A percentile compares a stretch with the other conserved stretches of the same genome.
These are phyloP conservation scores for Nepenthes gracilis DNA, from an alignment of 148 eudicot genomes.

Conservation along the genomic window DNA sequence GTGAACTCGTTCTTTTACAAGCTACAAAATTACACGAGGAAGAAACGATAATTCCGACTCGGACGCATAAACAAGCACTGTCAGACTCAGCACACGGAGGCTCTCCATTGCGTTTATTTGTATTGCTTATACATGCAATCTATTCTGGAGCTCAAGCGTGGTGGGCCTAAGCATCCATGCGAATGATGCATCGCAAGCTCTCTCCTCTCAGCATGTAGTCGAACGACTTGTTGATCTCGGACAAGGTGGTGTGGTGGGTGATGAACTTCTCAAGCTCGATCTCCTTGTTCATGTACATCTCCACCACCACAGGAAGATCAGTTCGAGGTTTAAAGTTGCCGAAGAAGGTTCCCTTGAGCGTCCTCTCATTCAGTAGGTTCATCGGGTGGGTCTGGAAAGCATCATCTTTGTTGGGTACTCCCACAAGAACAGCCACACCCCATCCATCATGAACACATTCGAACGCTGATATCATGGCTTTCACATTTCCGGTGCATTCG, in stretches of 20 bases:
- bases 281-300: constrained; percentile 63
- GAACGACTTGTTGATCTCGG: constrained; percentile 56
- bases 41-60: too few species aligned
- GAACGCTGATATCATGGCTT: constrained; percentile 64
- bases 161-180: constrained; percentile 25
- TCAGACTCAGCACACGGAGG: too few species aligned
- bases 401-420: constrained; percentile 46
- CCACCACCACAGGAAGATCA: constrained; percentile 39
- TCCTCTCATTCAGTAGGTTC: constrained; percentile 35
- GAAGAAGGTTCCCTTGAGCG: constrained; percentile 46
- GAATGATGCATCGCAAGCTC: constrained; percentile 45
- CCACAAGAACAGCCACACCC: constrained; percentile 54
- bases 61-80: too few species aligned
- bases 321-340: constrained; percentile 40
- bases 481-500: constrained; percentile 45
- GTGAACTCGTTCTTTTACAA: too few species aligned
- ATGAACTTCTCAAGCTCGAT: constrained; percentile 47
- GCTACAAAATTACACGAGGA: too few species aligned
- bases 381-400: constrained; percentile 36
- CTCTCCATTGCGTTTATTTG: too few species aligned
- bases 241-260: constrained; percentile 36
- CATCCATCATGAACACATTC: constrained; percentile 60
- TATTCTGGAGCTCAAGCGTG: too few species aligned
- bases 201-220: constrained; percentile 42
- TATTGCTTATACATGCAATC: too few species aligned